Percentiles rank a stretch among this genome's conserved stretches.
Conservation (phyloP, 805 yeast species). For the Saccharomycopsis olivae region DNA sequence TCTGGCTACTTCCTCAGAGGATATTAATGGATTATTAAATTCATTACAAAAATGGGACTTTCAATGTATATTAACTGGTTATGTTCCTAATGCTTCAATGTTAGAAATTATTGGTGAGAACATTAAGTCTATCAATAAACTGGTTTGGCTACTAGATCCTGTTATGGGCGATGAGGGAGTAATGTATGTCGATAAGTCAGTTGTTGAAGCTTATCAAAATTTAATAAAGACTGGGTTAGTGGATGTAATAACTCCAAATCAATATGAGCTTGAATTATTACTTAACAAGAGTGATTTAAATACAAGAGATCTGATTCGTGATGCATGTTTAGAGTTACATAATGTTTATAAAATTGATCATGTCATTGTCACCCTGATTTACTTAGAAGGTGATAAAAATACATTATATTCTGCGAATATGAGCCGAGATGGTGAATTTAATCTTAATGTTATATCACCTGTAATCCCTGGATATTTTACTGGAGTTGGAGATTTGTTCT, state of each 20-base stretch:
- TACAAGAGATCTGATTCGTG: slow-evolving; percentile 28
- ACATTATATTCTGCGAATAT: slow-evolving; percentile 20
- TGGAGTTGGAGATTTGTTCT: slow-evolving; percentile 89
- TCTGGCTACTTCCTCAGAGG: slow-evolving; percentile 29
- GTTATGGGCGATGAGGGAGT: slow-evolving; percentile 75
- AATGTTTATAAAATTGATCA: slow-evolving; percentile 36
- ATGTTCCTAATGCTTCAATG: slow-evolving; percentile 48
- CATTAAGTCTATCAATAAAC: slow-evolving; percentile 29
- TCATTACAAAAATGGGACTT: slow-evolving; percentile 32
- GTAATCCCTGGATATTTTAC: slow-evolving; percentile 74
- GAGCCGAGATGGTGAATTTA: slow-evolving; percentile 3
- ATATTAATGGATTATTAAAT: slow-evolving; percentile 29
- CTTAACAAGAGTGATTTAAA: slow-evolving; percentile 37
- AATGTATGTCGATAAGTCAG: slow-evolving; percentile 49
- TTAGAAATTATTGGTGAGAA: slow-evolving; percentile 27
- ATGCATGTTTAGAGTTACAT: slow-evolving; percentile 43
- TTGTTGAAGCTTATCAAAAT: slow-evolving; percentile 47
- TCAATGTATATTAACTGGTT: slow-evolving; percentile 55
- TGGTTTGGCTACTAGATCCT: slow-evolving; percentile 59
- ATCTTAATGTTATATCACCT: slow-evolving; percentile 25
- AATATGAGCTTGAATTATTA: slow-evolving; percentile 74
- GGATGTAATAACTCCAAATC: slow-evolving; percentile 81
- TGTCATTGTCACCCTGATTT: slow-evolving; percentile 59
- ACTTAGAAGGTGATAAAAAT: slow-evolving; percentile 20
- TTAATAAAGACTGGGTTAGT: slow-evolving; percentile 38